These are phyloP conservation scores for Cercospora sp. DNA, from an alignment of 2,329 filamentous ascomycete genomes.

Conservation along the genomic window DNA sequence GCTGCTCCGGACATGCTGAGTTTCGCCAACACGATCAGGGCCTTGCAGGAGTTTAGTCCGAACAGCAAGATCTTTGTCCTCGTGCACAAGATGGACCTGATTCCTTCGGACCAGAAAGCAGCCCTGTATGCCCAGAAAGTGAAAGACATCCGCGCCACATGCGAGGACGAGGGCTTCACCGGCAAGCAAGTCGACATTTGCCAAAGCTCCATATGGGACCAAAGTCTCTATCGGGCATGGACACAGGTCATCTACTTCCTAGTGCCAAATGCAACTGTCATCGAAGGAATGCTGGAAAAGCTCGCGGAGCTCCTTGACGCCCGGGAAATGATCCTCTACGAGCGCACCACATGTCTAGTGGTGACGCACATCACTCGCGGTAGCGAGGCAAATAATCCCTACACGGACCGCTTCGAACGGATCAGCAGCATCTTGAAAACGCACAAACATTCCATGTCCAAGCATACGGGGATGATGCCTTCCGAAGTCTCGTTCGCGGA, in stretches of 20 bases:
- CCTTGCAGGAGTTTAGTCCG: constrained; percentile 80
- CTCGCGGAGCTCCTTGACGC: constrained; percentile 85
- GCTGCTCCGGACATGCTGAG: constrained; percentile 90
- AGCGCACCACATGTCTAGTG: constrained; percentile 91
- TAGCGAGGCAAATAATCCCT: constrained; percentile 74
- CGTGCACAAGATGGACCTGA: constrained; percentile 98
- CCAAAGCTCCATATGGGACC: constrained; percentile 97
- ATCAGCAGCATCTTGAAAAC: constrained; percentile 98
- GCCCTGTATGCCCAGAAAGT: constrained; percentile 83
- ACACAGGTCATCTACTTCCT: constrained; percentile 96
- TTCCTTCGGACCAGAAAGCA: constrained; percentile 75
- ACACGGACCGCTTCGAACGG: constrained; percentile 87
- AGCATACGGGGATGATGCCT: constrained; percentile 77
- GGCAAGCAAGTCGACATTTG: constrained; percentile 70
- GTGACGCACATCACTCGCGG: constrained; percentile 87
- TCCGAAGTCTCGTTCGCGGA: constrained; percentile 78
- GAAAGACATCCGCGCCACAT: constrained; percentile 72
- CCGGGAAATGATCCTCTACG: constrained; percentile 90
- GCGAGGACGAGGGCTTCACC: constrained; percentile 60
- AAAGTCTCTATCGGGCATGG: constrained; percentile 97
- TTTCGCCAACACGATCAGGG: constrained; percentile 86
- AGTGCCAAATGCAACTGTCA: constrained; percentile 87
- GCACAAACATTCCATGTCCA: constrained; percentile 79
- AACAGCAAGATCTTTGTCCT: constrained; percentile 86
- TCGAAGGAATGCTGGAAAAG: constrained; percentile 80